phyloP scores from a whole-genome alignment of 202 grass and related monocot species.

The Panicum virgatum region DNA sequence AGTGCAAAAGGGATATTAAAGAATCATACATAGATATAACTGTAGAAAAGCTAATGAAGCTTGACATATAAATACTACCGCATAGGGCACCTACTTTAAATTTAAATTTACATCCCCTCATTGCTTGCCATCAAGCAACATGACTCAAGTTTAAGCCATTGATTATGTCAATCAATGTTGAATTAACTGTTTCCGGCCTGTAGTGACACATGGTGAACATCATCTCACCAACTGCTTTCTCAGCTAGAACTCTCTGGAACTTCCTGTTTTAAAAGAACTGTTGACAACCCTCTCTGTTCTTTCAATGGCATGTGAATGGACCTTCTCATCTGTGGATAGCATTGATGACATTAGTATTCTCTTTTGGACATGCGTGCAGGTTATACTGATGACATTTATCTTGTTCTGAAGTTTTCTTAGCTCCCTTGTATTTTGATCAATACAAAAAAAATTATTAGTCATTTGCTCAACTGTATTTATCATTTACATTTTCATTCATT shows the following conservation, averaged over 20 bases:
- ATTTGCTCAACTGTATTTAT: not conserved
- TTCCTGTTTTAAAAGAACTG: not conserved
- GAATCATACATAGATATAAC: no score
- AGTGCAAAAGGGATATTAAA: no score
- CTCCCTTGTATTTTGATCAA: not conserved
- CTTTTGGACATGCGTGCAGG: not conserved
- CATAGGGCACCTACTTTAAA: not conserved
- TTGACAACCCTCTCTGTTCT: not conserved
- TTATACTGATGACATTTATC: not conserved
- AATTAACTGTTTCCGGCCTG: not conserved
- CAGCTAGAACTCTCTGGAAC: not conserved
- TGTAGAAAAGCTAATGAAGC: no score
- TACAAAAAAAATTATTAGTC: not conserved
- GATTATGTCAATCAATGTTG: not conserved
- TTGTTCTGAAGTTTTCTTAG: not conserved
- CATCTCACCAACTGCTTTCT: not conserved
- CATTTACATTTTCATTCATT: constrained; percentile 9
- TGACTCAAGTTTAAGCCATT: not conserved
- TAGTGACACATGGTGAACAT: not conserved
- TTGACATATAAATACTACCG: no score
- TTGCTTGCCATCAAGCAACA: not conserved
- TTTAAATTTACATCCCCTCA: not conserved
- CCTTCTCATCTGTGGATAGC: not conserved
- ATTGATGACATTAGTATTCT: not conserved
- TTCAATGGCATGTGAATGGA: not conserved